A percentile compares a stretch with the other conserved stretches of the same genome.
Evolutionary conservation across 805 yeast genomes (phyloP).

Genomic region (Deakozyma indianensis): DNA sequence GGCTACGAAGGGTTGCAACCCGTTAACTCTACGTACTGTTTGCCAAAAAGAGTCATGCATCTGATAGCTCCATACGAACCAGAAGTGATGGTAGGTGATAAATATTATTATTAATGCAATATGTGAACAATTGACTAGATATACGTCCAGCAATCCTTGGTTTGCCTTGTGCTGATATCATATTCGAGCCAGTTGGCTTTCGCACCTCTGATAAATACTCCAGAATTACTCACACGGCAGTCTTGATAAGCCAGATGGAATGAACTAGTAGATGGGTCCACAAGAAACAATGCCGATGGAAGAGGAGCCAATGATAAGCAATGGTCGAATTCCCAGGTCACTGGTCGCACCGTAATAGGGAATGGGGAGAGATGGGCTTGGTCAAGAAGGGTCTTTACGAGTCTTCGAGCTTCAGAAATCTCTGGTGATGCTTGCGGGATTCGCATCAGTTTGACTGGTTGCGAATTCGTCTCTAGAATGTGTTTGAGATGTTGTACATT

Average conservation of each 20-base stretch:
- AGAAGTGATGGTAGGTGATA: no score
- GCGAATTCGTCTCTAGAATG: conserved; percentile 4
- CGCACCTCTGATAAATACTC: conserved; percentile 31
- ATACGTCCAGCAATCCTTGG: conserved; percentile 9
- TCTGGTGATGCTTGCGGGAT: conserved; percentile 13
- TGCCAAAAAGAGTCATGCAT: conserved; percentile 41
- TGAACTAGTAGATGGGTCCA: conserved; percentile 56
- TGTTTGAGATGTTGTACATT: conserved; percentile 9
- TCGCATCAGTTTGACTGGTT: conserved; percentile 3
- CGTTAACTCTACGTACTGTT: conserved; percentile 78
- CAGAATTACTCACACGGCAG: conserved; percentile 64
- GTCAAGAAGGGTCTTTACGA: conserved; percentile 68
- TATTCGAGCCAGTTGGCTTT: conserved; percentile 63
- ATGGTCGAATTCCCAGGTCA: conserved; percentile 58
- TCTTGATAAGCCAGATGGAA: conserved; percentile 73
- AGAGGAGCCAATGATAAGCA: conserved; percentile 60
- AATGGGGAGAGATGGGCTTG: conserved; percentile 87
- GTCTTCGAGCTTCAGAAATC: conserved; percentile 25
- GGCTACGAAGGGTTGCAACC: conserved; percentile 43
- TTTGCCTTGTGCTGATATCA: conserved; percentile 41
- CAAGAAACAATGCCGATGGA: conserved; percentile 49
- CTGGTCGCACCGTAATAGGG: conserved; percentile 40
- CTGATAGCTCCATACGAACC: no score
- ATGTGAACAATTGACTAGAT: neutral
- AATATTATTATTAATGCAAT: neutral